Evolutionary conservation across 176 grass and related monocot species (phyloP), one percentile per base, ranked within the genome.

Genomic region (Oropetium thomaeum): DNA sequence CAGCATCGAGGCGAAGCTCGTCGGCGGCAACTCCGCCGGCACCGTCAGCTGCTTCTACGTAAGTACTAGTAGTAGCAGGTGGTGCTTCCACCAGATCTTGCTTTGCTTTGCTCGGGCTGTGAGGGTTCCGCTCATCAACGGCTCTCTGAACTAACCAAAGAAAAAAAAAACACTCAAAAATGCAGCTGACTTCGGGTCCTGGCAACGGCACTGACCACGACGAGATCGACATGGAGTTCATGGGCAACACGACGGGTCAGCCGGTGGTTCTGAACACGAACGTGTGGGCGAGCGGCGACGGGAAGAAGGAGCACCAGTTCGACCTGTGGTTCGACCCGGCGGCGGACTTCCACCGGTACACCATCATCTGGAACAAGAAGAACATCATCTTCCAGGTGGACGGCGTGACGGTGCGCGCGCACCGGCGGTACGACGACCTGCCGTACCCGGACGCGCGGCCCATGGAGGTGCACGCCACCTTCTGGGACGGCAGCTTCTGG

Each of bases 401-500:
- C 70, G 28, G 62, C 20, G 52, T 64, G 8, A 48, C 63, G 42
- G 3, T 76, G 28, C 42, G 74, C 1, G 0, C 8, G 30, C 65
- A 65, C 92, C 81, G 58, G 70, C 83, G 88, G 11, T 78, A 82
- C 88, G 19, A 47, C 1, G 92, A 84, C 30, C 82, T 95, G 17
- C 5, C 85, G 1, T 95, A 77, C 44, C 53, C 53, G 53, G 53
- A 57, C 22, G 26, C 53, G 2, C 9, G 53, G 9, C 53, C 53
- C 53, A 57, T 57, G 53, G 53, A 57, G 53, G 53, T 57, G 53
- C 53, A 57, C 88, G 86, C 88, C 34, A 95, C 88, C 75, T 79
- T 95, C 2, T 95, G 92, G 92, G 89, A 95, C 78, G 92, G 88
- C 25, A 89, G 89, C 65, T 90, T 88, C 85, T 95, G 92, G 92